Evolutionary conservation across 768 basidiomycete genomes (phyloP).

Genomic region (Pulveroboletus ravenelii): DNA sequence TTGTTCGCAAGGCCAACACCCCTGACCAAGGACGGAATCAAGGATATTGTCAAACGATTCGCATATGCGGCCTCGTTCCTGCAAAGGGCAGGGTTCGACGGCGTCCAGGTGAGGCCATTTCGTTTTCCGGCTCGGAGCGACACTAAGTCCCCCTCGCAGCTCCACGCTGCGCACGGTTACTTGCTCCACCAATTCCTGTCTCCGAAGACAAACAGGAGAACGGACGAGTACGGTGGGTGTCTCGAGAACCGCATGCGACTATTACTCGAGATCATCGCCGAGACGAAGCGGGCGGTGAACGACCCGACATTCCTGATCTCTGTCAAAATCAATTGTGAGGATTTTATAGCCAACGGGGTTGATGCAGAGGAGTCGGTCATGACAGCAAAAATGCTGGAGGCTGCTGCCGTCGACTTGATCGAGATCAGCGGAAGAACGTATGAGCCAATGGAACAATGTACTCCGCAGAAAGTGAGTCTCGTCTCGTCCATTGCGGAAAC

Average conservation of each 20-base stretch:
- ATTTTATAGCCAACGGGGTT: slow-evolving; percentile 28
- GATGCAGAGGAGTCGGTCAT: slow-evolving; percentile 28
- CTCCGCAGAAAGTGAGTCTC: slow-evolving; percentile 9
- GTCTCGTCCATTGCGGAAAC: background rate
- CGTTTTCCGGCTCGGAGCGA: background rate
- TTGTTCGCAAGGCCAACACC: slow-evolving; percentile 31
- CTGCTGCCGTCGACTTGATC: slow-evolving; percentile 34
- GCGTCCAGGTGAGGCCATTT: slow-evolving; percentile 40
- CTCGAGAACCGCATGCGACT: slow-evolving; percentile 50
- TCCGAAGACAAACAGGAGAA: slow-evolving; percentile 40
- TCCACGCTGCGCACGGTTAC: slow-evolving; percentile 44
- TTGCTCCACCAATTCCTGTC: slow-evolving; percentile 48
- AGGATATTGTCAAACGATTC: slow-evolving; percentile 47
- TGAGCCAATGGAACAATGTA: slow-evolving; percentile 15
- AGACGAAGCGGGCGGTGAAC: slow-evolving; percentile 38
- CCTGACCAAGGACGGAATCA: slow-evolving; percentile 45
- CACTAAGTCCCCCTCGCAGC: slow-evolving; percentile 15
- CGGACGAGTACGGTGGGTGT: slow-evolving; percentile 54
- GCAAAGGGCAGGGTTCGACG: slow-evolving; percentile 61
- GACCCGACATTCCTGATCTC: slow-evolving; percentile 28
- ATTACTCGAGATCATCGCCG: slow-evolving; percentile 41
- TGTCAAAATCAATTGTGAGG: slow-evolving; percentile 33
- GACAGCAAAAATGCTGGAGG: slow-evolving; percentile 32
- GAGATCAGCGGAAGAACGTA: slow-evolving; percentile 40
- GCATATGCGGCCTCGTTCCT: slow-evolving; percentile 52